Evolutionary conservation across 208 protist genomes (phyloP).

Genomic region (Acanthamoeba royreba): DNA sequence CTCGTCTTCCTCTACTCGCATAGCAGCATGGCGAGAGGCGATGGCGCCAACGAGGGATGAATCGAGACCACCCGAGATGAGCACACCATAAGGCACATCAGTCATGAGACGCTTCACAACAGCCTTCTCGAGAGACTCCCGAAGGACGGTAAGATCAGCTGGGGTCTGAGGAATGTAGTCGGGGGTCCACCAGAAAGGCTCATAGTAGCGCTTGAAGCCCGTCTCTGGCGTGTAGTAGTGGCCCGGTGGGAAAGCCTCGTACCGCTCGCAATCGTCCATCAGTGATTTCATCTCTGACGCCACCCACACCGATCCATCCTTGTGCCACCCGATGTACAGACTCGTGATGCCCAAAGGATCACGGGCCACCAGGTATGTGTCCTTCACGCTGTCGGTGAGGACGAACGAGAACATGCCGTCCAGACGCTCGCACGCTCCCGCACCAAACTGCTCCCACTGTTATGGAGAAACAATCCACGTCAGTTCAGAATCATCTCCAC

Average conservation of each 20-base stretch:
- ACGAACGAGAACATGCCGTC: slow-evolving; percentile 83
- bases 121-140: slow-evolving; percentile 57
- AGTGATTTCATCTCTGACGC: slow-evolving; percentile 84
- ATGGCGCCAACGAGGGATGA: slow-evolving; percentile 81
- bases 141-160: slow-evolving; percentile 22
- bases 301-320: slow-evolving; percentile 84
- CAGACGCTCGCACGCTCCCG: slow-evolving; percentile 64
- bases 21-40: slow-evolving; percentile 63
- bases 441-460: slow-evolving; percentile 73
- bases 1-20: slow-evolving; percentile 64
- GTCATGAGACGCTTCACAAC: slow-evolving; percentile 72
- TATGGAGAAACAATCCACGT: not conserved
- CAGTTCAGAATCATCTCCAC: not conserved
- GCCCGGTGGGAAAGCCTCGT: slow-evolving; percentile 82
- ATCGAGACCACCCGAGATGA: slow-evolving; percentile 85
- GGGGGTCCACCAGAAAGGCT: slow-evolving; percentile 47
- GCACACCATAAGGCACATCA: slow-evolving; percentile 84
- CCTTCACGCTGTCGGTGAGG: slow-evolving; percentile 69
- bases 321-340: slow-evolving; percentile 68
- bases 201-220: slow-evolving; percentile 56
- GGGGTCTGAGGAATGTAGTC: not conserved
- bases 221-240: slow-evolving; percentile 72
- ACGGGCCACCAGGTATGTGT: slow-evolving; percentile 76
- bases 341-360: slow-evolving; percentile 85
- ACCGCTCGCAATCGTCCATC: slow-evolving; percentile 77